phyloP scores from a whole-genome alignment of 306 rosid genomes.

The Heteromeles arbutifolia region DNA sequence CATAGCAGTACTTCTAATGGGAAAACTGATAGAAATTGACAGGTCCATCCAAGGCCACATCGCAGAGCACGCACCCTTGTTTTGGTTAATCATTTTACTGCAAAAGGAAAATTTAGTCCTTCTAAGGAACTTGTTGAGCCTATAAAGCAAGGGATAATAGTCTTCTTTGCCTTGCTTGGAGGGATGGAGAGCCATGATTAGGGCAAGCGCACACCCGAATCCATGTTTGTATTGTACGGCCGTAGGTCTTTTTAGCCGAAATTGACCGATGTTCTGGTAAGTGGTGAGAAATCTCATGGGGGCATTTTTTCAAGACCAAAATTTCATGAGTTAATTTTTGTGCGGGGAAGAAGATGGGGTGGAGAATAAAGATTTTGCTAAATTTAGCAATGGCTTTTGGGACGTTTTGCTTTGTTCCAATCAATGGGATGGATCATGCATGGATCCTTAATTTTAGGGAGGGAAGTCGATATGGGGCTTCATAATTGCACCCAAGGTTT shows the following conservation, averaged over 20 bases:
- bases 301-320: not conserved
- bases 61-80: slow-evolving; percentile 12
- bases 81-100: slow-evolving; percentile 18
- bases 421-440: not conserved
- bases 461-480: slow-evolving; percentile 13
- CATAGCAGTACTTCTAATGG: not conserved
- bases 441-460: slow-evolving; percentile 24
- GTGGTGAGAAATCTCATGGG: not conserved
- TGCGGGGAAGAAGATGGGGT: not conserved
- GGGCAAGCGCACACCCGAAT: not conserved
- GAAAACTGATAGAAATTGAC: not conserved
- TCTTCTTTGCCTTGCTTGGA: not conserved
- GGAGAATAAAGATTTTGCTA: slow-evolving; percentile 8
- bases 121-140: slow-evolving; percentile 6
- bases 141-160: not conserved
- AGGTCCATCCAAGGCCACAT: slow-evolving; percentile 1
- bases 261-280: not conserved
- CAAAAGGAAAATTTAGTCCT: slow-evolving; percentile 17
- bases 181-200: not conserved
- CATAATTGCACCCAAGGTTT: not conserved
- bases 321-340: not conserved
- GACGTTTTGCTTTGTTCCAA: not conserved
- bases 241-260: not conserved
- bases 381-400: slow-evolving; percentile 1
- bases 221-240: not conserved